Base-by-base conservation (phyloP, 371 early-diverging fungal genomes). In the Entomophthora muscae region DNA sequence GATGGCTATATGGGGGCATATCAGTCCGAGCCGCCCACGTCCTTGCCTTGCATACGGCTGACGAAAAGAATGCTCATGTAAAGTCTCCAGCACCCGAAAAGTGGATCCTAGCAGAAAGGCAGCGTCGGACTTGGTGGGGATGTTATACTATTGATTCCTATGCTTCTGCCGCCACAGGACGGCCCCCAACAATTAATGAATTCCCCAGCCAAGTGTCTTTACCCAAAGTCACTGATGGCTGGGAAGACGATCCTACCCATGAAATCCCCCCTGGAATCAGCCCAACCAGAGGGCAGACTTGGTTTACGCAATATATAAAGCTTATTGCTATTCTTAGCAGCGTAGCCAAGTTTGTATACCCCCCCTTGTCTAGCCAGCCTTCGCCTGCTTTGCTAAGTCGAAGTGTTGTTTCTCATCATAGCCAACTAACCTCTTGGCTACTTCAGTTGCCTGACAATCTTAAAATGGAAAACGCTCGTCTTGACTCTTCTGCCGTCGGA, bases 1-100 rank as follows among this genome's bases (percentile, higher is more conserved):
- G 58, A 13, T 57, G 58, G 58, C 29, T 57, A 13, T 57, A 57
- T n/a, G 58, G 58, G 2, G 58, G 58, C 17, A 57, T 57, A 26
- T 2, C 26, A 3, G 30, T 57, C n/a, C 23, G 58, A n/a, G 29
- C 22, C 13, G 17, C 26, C 58, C 58, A 57, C 58, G 7, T 57
- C n/a, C 32, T 57, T 2, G 58, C 3, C 22, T 13, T 57, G 28
- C 58, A 57, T 57, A 57, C 2, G 30, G 58, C 26, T 3, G 58
- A 57, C 32, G 5, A 57, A n/a, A 5, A 7, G 30, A 7, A 28
- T n/a, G 26, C 13, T 3, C 22, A 57, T 7, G 27, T 12, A 7
- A 30, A 30, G 17, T n/a, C 17, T 3, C 58, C 27, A 17, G 29
- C 29, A 10, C 13, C 58, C 23, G 28, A 57, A 3, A 28, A 13